Evolutionary conservation across 768 basidiomycete species (phyloP), one percentile per base, ranked within the genome.

Genomic region (Mycena polygramma): DNA sequence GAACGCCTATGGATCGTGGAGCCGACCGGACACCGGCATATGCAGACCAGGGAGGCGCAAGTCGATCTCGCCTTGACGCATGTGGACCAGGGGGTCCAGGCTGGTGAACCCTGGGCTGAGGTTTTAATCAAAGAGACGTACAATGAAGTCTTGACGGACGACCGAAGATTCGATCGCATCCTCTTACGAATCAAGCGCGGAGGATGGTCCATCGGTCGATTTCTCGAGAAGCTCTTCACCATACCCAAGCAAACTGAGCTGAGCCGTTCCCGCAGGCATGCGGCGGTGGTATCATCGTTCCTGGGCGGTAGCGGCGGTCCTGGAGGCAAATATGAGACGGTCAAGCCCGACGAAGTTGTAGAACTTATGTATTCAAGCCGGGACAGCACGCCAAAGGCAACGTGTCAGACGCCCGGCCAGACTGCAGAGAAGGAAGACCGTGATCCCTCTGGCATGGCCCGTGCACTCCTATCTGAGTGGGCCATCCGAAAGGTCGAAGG

Each of bases 401-500:
- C 30, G 30, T 6, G 30, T 30, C 30, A 30, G 30, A 30, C 30
- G 30, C 30, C 30, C 6, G 30, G 30, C 30, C 30, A 30, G 30
- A 30, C 30, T 30, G 30, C 30, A 30, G 30, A 30, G 30, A 30
- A 30, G 30, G 30, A 30, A 57, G 11, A 24, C 1, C n/a, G 15
- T 22, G 39, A 30, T 30, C 22, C 11, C 26, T 20, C n/a, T 10
- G 14, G 39, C 17, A 58, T 66, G 65, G 65, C 57, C 9, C 65
- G 57, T 36, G n/a, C 37, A 17, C 57, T 37, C 39, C 55, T 66
- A 10, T 51, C 65, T 6, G 48, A 66, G 43, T 66, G 65, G 65
- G 65, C 65, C 19, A 66, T 51, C 17, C 46, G 36, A 13, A 66
- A 66, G 19, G 57, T 66, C 14, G 64, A 66, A 35, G 57, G 55